Evolutionary conservation across 345 rosid genomes (phyloP).

Genomic region (Brassica cretica): DNA sequence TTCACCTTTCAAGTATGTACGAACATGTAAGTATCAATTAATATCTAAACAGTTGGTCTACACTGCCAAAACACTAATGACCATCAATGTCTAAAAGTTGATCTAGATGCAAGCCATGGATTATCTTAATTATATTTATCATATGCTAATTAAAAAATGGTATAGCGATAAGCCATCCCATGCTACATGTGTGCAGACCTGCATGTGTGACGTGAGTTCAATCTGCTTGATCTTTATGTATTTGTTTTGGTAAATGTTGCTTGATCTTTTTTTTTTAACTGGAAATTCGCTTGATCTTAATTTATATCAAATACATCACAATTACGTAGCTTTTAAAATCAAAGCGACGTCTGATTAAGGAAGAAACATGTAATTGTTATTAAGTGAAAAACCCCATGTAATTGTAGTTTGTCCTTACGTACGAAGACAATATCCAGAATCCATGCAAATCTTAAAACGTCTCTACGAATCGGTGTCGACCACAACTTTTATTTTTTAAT

Average conservation of each 20-base stretch:
- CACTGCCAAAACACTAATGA: not conserved
- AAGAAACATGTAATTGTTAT: conserved; percentile 3
- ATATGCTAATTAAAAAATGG: too few species aligned
- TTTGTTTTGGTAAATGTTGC: not conserved
- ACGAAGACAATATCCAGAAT: not conserved
- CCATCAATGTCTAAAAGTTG: not conserved
- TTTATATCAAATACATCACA: not conserved
- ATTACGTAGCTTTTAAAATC: not conserved
- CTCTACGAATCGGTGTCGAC: conserved; percentile 29
- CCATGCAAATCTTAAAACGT: conserved; percentile 27
- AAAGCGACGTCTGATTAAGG: conserved; percentile 11
- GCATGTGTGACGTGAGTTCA: too few species aligned
- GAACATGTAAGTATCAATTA: not conserved
- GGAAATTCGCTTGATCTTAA: not conserved
- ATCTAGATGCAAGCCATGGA: not conserved
- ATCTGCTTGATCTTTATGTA: not conserved
- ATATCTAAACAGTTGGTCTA: not conserved
- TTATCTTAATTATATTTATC: too few species aligned
- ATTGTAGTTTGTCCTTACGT: not conserved
- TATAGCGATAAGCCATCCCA: not conserved
- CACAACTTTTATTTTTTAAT: conserved; percentile 16
- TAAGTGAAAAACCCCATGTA: not conserved
- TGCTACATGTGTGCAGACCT: not conserved
- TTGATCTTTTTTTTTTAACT: not conserved
- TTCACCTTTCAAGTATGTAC: not conserved